These are phyloP conservation scores for Globisporangium uncinulatum DNA, from an alignment of 352 stramenopile species.

Conservation along the genomic window DNA sequence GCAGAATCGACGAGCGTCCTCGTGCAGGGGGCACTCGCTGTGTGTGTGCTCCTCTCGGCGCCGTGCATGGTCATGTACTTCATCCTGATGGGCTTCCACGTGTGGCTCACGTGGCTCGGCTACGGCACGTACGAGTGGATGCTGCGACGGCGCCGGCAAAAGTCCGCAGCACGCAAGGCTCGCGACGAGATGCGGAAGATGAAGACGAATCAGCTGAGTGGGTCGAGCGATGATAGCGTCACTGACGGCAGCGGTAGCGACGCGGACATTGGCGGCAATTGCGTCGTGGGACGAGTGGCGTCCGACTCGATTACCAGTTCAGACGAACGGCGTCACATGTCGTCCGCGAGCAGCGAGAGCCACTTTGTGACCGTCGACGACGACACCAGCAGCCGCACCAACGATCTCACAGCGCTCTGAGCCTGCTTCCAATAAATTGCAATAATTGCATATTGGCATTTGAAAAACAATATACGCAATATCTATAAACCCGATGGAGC, in stretches of 20 bases:
- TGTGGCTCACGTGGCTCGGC: conserved; percentile 71
- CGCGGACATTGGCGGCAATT: neutral
- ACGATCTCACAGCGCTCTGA: conserved; percentile 23
- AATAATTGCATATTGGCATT: neutral
- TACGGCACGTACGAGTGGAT: conserved; percentile 89
- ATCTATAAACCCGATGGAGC: conserved; percentile 3
- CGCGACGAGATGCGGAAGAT: conserved; percentile 8
- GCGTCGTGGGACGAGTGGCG: neutral
- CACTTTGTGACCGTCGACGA: conserved; percentile 28
- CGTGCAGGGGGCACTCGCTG: conserved; percentile 42
- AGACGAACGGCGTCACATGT: conserved; percentile 22
- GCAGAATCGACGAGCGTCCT: conserved; percentile 19
- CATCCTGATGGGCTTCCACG: conserved; percentile 74
- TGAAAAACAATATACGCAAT: neutral
- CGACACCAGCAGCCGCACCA: conserved; percentile 2
- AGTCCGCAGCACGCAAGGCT: conserved; percentile 43
- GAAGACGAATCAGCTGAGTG: conserved; percentile 11
- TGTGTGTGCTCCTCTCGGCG: conserved; percentile 55
- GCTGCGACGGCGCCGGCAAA: conserved; percentile 65
- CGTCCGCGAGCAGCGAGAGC: conserved; percentile 30
- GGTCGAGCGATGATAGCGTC: conserved; percentile 8
- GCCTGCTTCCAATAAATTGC: neutral
- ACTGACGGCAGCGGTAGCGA: neutral
- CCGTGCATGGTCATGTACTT: conserved; percentile 86
- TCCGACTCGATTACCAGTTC: conserved; percentile 12